Percentiles rank a stretch among this genome's conserved stretches.
Conservation (phyloP, 164 flowering plant species). For the Annona squamosa region DNA sequence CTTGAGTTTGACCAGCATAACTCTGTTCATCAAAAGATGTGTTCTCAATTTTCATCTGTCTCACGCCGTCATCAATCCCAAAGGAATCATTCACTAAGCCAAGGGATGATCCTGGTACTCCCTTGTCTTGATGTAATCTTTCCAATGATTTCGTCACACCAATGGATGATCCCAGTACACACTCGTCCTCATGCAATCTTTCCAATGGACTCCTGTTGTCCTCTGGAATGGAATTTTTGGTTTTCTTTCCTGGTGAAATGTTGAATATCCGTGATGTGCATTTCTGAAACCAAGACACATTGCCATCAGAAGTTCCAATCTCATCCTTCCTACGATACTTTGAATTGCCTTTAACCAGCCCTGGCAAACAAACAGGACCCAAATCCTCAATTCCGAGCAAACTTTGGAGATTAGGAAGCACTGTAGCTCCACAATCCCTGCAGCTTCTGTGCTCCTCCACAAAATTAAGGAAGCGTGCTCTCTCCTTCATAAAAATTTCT, state of each 20-base stretch:
- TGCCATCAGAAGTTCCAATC: slow-evolving; percentile 23
- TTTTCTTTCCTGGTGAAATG: slow-evolving; percentile 21
- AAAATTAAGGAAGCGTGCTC: slow-evolving; percentile 34
- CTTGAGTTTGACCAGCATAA: slow-evolving; percentile 23
- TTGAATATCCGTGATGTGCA: slow-evolving; percentile 52
- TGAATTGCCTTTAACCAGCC: slow-evolving; percentile 23
- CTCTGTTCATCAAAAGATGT: slow-evolving; percentile 32
- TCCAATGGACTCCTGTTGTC: neutral
- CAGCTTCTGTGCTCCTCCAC: slow-evolving; percentile 58
- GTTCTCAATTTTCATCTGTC: slow-evolving; percentile 20
- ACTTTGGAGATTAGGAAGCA: slow-evolving; percentile 37
- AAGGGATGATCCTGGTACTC: slow-evolving; percentile 16
- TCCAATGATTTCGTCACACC: neutral
- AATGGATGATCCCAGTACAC: slow-evolving; percentile 17
- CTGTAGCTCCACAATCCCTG: slow-evolving; percentile 51
- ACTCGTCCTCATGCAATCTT: slow-evolving; percentile 11
- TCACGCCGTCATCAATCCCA: slow-evolving; percentile 17
- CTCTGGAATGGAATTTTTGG: slow-evolving; percentile 6
- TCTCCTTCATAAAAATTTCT: slow-evolving; percentile 44
- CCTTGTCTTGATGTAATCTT: slow-evolving; percentile 13
- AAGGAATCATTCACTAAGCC: slow-evolving; percentile 23
- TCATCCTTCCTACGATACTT: slow-evolving; percentile 7
- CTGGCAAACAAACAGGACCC: slow-evolving; percentile 29
- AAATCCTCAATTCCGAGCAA: slow-evolving; percentile 34
- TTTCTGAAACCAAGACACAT: slow-evolving; percentile 51